Conservation (phyloP, 2,329 filamentous ascomycete species). For the Phoma herbarum region DNA sequence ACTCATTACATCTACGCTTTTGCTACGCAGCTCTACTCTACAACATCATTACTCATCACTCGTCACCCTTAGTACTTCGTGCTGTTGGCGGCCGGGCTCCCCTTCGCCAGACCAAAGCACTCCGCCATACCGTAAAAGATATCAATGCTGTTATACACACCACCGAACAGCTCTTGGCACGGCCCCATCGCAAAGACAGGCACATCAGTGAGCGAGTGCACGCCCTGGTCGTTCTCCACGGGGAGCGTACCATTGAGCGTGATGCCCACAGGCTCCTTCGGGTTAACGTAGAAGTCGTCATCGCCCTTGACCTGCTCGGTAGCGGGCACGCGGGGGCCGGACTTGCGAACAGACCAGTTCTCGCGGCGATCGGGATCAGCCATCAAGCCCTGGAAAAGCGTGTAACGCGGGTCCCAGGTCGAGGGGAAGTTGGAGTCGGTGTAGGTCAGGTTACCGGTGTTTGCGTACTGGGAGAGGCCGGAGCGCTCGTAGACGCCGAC, state of each 20-base stretch:
- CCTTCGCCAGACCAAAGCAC: conserved; percentile 64
- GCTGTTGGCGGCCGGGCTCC: conserved; percentile 21
- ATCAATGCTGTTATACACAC: conserved; percentile 74
- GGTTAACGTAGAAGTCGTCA: conserved; percentile 72
- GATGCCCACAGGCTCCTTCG: conserved; percentile 73
- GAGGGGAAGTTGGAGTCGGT: conserved; percentile 79
- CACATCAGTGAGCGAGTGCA: conserved; percentile 53
- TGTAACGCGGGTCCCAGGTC: conserved; percentile 87
- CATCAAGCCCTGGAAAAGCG: conserved; percentile 75
- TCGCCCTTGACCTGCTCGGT: conserved; percentile 61
- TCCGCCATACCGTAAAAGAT: conserved; percentile 78
- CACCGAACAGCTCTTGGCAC: conserved; percentile 78
- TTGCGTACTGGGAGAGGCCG: conserved; percentile 78
- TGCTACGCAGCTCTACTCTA: conserved; percentile 10
- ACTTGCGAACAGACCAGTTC: conserved; percentile 75
- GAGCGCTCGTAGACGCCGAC: conserved; percentile 77
- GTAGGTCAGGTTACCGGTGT: conserved; percentile 69
- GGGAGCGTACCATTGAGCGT: conserved; percentile 79
- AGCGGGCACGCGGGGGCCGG: conserved; percentile 70
- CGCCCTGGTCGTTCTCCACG: conserved; percentile 66
- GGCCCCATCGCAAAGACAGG: conserved; percentile 78
- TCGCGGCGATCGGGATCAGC: conserved; percentile 80
- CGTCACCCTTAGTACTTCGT: conserved; percentile 9
- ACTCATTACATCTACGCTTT: conserved; percentile 9
- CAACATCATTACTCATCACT: conserved; percentile 21